Percentiles rank a stretch among this genome's conserved stretches.
These are phyloP conservation scores for Obelidium mucronatum DNA, from an alignment of 192 early-diverging fungal species.

Conservation along the genomic window DNA sequence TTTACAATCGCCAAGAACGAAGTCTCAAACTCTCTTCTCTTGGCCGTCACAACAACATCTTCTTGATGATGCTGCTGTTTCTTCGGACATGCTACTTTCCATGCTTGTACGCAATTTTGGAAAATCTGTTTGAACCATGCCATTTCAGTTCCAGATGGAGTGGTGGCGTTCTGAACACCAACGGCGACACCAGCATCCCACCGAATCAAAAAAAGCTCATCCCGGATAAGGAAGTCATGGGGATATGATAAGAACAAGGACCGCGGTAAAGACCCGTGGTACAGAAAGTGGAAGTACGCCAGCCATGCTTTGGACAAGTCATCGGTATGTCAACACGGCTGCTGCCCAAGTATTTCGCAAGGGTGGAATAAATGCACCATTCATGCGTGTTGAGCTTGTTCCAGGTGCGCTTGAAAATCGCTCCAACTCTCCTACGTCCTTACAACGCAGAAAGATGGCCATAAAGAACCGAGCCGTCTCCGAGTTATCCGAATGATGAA, in stretches of 20 bases:
- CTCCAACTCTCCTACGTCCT: background rate
- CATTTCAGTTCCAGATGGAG: conserved; percentile 22
- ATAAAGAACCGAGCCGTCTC: conserved; percentile 11
- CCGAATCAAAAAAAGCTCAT: conserved; percentile 18
- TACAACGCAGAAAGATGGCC: background rate
- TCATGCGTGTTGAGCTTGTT: background rate
- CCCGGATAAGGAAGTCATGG: conserved; percentile 6
- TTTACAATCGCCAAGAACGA: conserved; percentile 9
- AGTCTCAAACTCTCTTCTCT: background rate
- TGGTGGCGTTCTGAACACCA: background rate
- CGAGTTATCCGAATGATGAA: background rate
- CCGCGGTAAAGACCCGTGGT: conserved; percentile 13
- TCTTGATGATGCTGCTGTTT: background rate
- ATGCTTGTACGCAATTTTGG: conserved; percentile 14
- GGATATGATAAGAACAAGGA: conserved; percentile 12
- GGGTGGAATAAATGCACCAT: background rate
- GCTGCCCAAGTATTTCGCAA: conserved; percentile 8
- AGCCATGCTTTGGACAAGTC: conserved; percentile 19
- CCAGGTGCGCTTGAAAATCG: background rate
- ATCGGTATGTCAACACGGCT: background rate
- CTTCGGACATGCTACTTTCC: background rate
- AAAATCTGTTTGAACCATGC: conserved; percentile 25
- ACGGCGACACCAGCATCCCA: background rate
- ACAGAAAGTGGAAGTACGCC: conserved; percentile 25
- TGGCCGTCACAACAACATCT: no score